Percentiles rank a stretch among this genome's conserved stretches.
These are phyloP conservation scores for Blastocystis sp. DNA, from an alignment of 352 stramenopile species.

Conservation along the genomic window DNA sequence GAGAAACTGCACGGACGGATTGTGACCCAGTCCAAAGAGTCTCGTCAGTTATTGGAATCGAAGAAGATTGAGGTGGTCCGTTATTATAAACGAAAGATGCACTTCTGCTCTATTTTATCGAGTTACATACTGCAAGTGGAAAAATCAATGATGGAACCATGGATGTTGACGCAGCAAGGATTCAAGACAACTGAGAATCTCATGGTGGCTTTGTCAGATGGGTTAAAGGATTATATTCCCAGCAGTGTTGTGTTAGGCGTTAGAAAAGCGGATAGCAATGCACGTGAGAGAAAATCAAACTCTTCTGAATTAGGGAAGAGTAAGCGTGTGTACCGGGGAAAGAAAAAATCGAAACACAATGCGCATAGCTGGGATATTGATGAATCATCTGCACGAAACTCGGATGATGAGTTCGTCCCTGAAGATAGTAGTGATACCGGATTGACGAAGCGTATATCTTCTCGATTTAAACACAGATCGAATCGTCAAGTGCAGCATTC, in stretches of 20 bases:
- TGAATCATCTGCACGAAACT: neutral
- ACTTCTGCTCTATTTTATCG: neutral
- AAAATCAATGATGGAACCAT: neutral
- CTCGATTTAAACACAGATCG: neutral
- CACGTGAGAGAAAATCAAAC: neutral
- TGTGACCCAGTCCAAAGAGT: neutral
- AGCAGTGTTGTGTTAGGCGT: too few species aligned
- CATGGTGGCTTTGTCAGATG: neutral
- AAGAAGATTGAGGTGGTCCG: neutral
- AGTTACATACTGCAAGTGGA: neutral
- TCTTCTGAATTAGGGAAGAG: neutral
- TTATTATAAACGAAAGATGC: constrained; percentile 13
- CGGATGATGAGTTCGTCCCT: neutral
- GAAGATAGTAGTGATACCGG: neutral
- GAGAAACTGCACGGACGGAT: neutral
- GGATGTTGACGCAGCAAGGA: neutral
- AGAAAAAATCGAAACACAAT: too few species aligned
- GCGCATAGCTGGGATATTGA: neutral
- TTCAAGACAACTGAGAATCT: neutral
- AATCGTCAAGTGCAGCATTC: neutral
- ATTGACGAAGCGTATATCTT: neutral
- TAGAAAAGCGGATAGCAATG: neutral
- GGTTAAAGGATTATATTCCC: neutral
- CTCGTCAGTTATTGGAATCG: neutral
- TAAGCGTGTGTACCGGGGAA: too few species aligned